phyloP scores from a whole-genome alignment of 75 land plant species.

The Sequoiadendron giganteum region DNA sequence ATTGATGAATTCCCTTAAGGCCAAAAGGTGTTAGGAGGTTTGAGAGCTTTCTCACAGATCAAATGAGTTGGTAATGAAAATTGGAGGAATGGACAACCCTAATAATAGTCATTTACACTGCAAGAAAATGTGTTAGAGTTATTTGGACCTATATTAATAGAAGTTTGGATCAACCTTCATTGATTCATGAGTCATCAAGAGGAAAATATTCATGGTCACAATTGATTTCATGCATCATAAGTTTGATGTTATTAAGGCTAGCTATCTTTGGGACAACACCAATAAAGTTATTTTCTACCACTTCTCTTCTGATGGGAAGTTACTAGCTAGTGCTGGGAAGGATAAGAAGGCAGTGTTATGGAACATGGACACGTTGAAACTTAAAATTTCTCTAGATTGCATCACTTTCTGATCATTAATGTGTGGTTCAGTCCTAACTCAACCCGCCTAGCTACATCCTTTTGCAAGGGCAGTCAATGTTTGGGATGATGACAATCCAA shows the following conservation, averaged over 20 bases:
- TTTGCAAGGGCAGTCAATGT: conserved; percentile 92
- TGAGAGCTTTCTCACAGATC: too few relatives aligned
- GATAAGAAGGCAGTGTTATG: conserved; percentile 92
- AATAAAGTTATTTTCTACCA: conserved; percentile 80
- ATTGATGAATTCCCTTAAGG: too few relatives aligned
- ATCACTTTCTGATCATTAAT: conserved; percentile 71
- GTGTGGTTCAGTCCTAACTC: conserved; percentile 90
- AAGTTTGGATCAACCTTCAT: conserved; percentile 89
- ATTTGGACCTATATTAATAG: conserved; percentile 94
- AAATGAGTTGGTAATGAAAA: too few relatives aligned
- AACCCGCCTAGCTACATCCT: conserved; percentile 87
- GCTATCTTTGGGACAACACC: conserved; percentile 48
- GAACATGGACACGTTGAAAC: conserved; percentile 77
- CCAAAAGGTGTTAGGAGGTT: too few relatives aligned
- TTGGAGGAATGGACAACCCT: too few relatives aligned
- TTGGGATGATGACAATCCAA: conserved; percentile 89
- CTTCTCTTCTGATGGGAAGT: conserved; percentile 88
- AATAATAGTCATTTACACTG: too few relatives aligned
- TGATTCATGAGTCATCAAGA: conserved; percentile 94
- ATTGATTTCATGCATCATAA: conserved; percentile 21
- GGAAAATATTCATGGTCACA: conserved; percentile 82
- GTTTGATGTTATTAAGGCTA: conserved; percentile 40
- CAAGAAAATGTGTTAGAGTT: conserved; percentile 90
- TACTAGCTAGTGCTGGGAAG: conserved; percentile 87
- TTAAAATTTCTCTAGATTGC: conserved; percentile 76